phyloP scores from a whole-genome alignment of 163 green algal genomes.

The Coccomyxa subellipsoidea region DNA sequence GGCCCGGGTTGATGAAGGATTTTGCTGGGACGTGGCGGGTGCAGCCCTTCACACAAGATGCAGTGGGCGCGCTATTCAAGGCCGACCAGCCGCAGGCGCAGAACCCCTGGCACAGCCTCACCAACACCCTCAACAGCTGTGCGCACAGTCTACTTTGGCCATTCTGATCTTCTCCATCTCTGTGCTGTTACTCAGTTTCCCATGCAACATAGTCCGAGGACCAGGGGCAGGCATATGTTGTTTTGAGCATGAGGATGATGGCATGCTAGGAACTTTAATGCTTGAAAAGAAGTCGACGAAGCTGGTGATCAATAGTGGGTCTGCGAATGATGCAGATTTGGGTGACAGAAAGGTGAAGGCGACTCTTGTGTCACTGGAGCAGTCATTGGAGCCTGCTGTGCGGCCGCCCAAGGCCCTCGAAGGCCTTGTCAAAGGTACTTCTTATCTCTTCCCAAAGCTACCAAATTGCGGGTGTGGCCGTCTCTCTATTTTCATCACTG shows the following conservation, averaged over 20 bases:
- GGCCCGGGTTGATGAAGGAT: constrained; percentile 33
- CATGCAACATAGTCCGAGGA: background rate
- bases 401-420: background rate
- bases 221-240: background rate
- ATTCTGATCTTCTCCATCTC: no score
- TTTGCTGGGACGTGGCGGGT: constrained; percentile 38
- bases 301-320: no score
- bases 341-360: background rate
- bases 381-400: background rate
- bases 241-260: background rate
- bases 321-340: no score
- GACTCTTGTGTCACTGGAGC: constrained; percentile 2
- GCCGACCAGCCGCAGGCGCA: background rate
- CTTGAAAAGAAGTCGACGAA: no score
- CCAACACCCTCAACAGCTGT: background rate
- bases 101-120: background rate
- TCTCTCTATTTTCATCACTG: no score
- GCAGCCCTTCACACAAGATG: constrained; percentile 11
- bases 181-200: background rate
- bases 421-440: background rate
- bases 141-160: no score
- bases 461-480: background rate
- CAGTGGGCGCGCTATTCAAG: background rate
- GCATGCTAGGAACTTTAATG: background rate
- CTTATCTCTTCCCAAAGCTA: background rate